Base-by-base conservation (phyloP, 2,329 filamentous ascomycete genomes). In the Calycina marina region DNA sequence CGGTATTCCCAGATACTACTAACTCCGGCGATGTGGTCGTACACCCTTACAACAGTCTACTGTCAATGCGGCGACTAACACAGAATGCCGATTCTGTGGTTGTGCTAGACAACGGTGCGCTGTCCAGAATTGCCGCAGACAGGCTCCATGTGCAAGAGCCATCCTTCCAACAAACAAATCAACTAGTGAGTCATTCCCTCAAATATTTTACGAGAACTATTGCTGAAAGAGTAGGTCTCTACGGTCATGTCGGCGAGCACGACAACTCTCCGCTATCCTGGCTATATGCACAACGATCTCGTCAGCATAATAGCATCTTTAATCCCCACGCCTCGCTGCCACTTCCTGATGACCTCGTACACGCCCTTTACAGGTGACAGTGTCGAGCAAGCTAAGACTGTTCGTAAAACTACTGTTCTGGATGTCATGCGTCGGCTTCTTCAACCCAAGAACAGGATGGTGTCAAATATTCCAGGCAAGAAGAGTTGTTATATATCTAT, bases 241-340 rank as follows among this genome's bases (percentile, higher is more conserved):
- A 98, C 92, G 1, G 92, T 98, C 55, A 98, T 98, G 90, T 94
- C 86, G 20, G 90, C 90, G 24, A 92, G 84, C 52, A 98, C 90
- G 4, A 96, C 88, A 6, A 94, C 92, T 2, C 72, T 98, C 31
- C 73, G 90, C 52, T 98, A 98, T 55, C 90, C 90, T 1, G 90
- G 90, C 24, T 98, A 98, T 60, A 98, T 98, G 90, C 90, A 98
- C 65, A 98, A 98, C 57, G 90, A 98, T 53, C 77, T 98, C 11
- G 86, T 93, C 51, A 90, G 88, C 57, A 96, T 98, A 48, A 70
- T 98, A 36, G 90, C 92, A 14, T 93, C 85, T 13, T 69, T 98
- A 25, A 96, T 98, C 40, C 90, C 90, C 2, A 98, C 88, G 0
- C 92, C 90, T 6, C 77, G 90, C 46, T 93, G 86, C 54, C 92